Evolutionary conservation across 2,329 filamentous ascomycete species (phyloP), one percentile per base, ranked within the genome.

Genomic region (Diaporthe vaccinii): DNA sequence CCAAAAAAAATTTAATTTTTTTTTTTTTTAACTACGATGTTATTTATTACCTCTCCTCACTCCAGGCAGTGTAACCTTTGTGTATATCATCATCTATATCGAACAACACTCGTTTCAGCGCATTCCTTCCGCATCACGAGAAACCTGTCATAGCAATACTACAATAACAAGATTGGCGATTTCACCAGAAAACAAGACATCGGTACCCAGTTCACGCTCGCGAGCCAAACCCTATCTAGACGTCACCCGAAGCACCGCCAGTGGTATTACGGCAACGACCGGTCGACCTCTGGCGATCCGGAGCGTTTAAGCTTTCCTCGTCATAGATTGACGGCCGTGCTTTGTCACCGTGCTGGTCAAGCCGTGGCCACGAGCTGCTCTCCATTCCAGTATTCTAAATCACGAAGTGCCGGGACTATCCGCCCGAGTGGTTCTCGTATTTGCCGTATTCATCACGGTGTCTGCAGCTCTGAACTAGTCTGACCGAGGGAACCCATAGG

Each of bases 51-150:
- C 41, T 31, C 31, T 15, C 51, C 49, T 14, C n/a, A 4, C 49
- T 55, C 34, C 8, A 55, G 34, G 34, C 65, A 69, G n/a, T 55
- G 22, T 31, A 8, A 12, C 20, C 25, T 28, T 39, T 53, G 8
- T 55, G 22, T 69, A 10, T 28, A 55, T 39, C 28, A 36, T 46
- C 28, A 69, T 69, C 46, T 41, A 69, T 39, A 41, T 39, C 65
- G 49, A 69, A 69, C 65, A 69, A 22, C n/a, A 31, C 65, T 55
- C n/a, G 65, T 69, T 69, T 69, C 65, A 55, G 49, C 65, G 6
- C 34, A 31, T 62, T 55, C 49, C n/a, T 59, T 69, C 34, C 53
- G 34, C 22, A 41, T 22, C n/a, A 25, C 22, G n/a, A n/a, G 34
- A 69, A 39, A 14, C n/a, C 10, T 8, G 39, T 15, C 46, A 36